Evolutionary conservation across 1,284 basidiomycete species (phyloP).

Genomic region (Nidula niveotomentosa): DNA sequence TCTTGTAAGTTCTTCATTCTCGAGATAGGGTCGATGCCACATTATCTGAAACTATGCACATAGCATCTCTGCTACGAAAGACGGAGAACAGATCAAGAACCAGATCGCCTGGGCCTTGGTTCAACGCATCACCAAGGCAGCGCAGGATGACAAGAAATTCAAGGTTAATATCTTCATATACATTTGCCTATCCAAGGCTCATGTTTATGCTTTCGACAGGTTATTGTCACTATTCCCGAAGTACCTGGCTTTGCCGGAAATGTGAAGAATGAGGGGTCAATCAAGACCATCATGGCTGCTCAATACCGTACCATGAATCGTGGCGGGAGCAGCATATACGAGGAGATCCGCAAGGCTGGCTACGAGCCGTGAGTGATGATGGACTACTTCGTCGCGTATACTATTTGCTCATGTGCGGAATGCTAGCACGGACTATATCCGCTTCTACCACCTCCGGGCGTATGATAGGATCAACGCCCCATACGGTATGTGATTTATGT

Average conservation of each 20-base stretch:
- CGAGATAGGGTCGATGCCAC: no score
- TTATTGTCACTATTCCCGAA: conserved; percentile 82
- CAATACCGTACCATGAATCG: conserved; percentile 88
- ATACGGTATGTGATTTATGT: conserved; percentile 30
- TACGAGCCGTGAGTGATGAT: conserved; percentile 71
- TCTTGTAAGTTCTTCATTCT: conserved; percentile 65
- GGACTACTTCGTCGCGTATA: neutral
- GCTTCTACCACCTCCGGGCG: conserved; percentile 87
- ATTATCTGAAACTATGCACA: neutral
- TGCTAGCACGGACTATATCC: conserved; percentile 71
- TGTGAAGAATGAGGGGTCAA: conserved; percentile 65
- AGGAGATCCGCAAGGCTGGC: conserved; percentile 76
- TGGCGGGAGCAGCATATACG: conserved; percentile 85
- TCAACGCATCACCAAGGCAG: conserved; percentile 82
- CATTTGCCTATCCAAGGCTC: conserved; percentile 1
- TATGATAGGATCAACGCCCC: conserved; percentile 94
- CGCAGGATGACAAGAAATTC: conserved; percentile 71
- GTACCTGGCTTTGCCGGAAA: conserved; percentile 83
- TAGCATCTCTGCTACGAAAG: conserved; percentile 76
- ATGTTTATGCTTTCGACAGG: conserved; percentile 35
- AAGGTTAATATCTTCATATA: conserved; percentile 43
- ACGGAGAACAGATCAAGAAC: conserved; percentile 75
- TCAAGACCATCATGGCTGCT: conserved; percentile 83
- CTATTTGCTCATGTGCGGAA: neutral
- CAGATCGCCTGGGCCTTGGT: conserved; percentile 81